Evolutionary conservation across 345 rosid genomes (phyloP).

Genomic region (Dimocarpus longan): DNA sequence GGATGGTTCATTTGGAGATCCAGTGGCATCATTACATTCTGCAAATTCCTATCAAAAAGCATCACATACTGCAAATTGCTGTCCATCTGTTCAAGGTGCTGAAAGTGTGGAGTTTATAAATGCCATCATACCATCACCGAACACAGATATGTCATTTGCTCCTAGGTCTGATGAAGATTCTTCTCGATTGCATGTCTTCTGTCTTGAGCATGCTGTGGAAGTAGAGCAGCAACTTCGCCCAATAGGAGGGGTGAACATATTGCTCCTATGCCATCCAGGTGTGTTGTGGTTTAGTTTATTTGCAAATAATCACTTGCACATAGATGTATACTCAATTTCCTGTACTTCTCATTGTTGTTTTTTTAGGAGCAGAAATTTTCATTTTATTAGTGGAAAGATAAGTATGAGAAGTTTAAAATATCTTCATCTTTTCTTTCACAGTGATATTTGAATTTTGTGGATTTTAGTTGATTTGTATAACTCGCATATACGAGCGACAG

Average conservation of each 20-base stretch:
- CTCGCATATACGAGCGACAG: neutral
- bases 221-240: slow-evolving; percentile 76
- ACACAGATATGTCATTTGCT: slow-evolving; percentile 37
- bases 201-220: slow-evolving; percentile 97
- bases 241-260: slow-evolving; percentile 80
- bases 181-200: slow-evolving; percentile 83
- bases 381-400: neutral
- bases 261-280: slow-evolving; percentile 96
- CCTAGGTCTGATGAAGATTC: slow-evolving; percentile 71
- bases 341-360: neutral
- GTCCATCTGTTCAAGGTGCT: slow-evolving; percentile 28
- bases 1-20: slow-evolving; percentile 29
- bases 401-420: neutral
- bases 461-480: neutral
- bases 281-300: slow-evolving; percentile 10
- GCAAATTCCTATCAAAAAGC: slow-evolving; percentile 29
- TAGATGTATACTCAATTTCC: neutral
- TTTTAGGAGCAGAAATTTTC: neutral
- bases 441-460: neutral
- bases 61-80: slow-evolving; percentile 37
- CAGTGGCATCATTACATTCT: slow-evolving; percentile 24
- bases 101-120: slow-evolving; percentile 39
- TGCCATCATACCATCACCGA: slow-evolving; percentile 30
- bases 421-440: neutral
- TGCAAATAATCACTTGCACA: neutral